Evolutionary conservation across 148 eudicot species (phyloP), one percentile per base, ranked within the genome.

Genomic region (Rhododendron mucronatum): DNA sequence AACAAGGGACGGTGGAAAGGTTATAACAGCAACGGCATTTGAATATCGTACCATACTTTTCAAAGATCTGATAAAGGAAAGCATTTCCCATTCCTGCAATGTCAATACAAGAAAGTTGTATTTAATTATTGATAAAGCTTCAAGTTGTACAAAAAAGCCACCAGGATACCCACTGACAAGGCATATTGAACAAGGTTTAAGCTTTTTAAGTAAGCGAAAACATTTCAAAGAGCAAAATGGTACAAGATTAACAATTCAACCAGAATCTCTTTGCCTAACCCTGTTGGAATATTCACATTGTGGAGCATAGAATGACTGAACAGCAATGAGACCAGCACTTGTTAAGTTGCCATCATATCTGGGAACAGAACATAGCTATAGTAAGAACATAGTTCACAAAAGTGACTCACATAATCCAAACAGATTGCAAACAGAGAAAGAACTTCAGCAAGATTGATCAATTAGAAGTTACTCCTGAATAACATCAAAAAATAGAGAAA

Each of bases 251-350:
- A 41, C 50, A 61, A 82, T 50, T 63, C 51, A 44, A 53, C 44
- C 15, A 69, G n/a, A 39, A 76, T 67, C 61, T 57, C 28, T 73
- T 76, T 78, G 45, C 18, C 92, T 83, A 79, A 93, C 98, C 97
- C 88, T 92, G 90, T 90, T 90, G 81, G 89, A 94, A 86, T 88
- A 95, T 83, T 91, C 97, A 87, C 98, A 96, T 81, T 96, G 99
- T 51, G 99, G 98, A 59, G 99, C 92, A 92, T 96, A 93, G 15
- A 96, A 86, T 85, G 99, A 95, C 84, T 96, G 98, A 86, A 96
- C 92, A 85, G 99, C 97, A 61, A 96, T 90, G 77, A 97, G 96
- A 83, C 96, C 93, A 45, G 91, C 92, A 87, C 91, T 87, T 78
- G 92, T 88, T 51, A 87, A 83, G 83, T 83, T 88, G 50, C 91